Base-by-base conservation (phyloP, 2,329 filamentous ascomycete species). In the Proliferodiscus dingleyae region DNA sequence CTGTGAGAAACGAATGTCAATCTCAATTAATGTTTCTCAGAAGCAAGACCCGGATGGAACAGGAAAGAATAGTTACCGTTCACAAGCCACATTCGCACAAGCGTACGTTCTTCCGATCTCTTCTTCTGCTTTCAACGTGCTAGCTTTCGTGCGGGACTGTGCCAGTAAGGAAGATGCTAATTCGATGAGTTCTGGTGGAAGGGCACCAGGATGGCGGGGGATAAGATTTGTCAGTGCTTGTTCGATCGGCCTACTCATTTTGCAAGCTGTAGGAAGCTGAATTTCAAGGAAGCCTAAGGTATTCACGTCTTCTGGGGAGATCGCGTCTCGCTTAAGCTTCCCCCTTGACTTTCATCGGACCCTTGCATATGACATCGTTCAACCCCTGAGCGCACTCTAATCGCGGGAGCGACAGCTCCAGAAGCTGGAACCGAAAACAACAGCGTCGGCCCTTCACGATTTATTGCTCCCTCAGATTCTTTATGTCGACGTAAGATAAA, bases 71-170 rank as follows among this genome's bases (percentile, higher is more conserved):
- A 39, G 57, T 36, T 68, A 87, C 86, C 87, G 80, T 57, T 91
- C 88, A 62, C 90, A 97, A 16, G 93, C 93, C 49, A 98, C 78
- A 66, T 95, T 84, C 11, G 87, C 86, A 64, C 89, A 95, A 3
- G 85, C 86, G 64, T 93, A 93, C 4, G 79, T 75, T 16, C 90
- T 78, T n/a, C 85, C 88, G 53, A 93, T 81, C 64, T 96, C 90
- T 64, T 95, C 89, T 45, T 94, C 88, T 3, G 82, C 76, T 63
- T 89, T 94, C 43, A 96, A 72, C 13, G 78, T 85, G 60, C 80
- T 83, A 40, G 87, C 88, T 58, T 81, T 83, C 61, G 82, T 80
- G 26, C 87, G 81, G 10, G 89, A 94, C 65, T 93, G 89, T 2
- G 87, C 83, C 36, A 94, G 77, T 5, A 95, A 71, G 7, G 84